These are phyloP conservation scores for Hypoxylon sp. DNA, from an alignment of 2,329 filamentous ascomycete species.

Conservation along the genomic window DNA sequence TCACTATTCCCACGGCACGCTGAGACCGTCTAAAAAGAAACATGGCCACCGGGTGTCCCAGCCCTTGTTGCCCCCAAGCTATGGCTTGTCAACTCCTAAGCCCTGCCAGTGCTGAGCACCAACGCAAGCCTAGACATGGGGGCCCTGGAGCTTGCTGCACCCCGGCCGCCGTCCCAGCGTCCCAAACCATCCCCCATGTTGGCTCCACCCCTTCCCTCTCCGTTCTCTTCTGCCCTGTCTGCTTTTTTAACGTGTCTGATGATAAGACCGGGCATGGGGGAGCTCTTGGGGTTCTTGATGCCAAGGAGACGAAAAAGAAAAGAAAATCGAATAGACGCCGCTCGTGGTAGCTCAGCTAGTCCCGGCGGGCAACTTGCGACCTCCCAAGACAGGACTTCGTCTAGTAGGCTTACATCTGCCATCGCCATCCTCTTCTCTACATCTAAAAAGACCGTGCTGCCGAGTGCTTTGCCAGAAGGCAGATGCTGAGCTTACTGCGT, in stretches of 20 bases:
- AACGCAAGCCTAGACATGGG: constrained; percentile 42
- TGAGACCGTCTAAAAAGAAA: constrained; percentile 38
- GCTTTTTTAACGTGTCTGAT: constrained; percentile 38
- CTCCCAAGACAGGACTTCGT: constrained; percentile 24
- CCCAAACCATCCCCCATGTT: constrained; percentile 43
- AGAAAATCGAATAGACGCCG: constrained; percentile 34
- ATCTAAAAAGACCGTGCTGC: constrained; percentile 23
- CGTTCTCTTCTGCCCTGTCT: constrained; percentile 30
- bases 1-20: constrained; percentile 26
- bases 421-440: constrained; percentile 26
- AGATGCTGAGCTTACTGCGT: constrained; percentile 37
- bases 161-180: constrained; percentile 44
- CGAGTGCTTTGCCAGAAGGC: constrained; percentile 27
- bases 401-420: constrained; percentile 31
- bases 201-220: constrained; percentile 41
- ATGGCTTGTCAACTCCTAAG: constrained; percentile 43
- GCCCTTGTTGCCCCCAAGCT: constrained; percentile 36
- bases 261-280: constrained; percentile 43
- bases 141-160: constrained; percentile 43
- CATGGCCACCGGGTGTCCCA: constrained; percentile 36
- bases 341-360: constrained; percentile 24
- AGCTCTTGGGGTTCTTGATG: constrained; percentile 34
- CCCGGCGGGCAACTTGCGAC: constrained; percentile 12
- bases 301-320: constrained; percentile 36
- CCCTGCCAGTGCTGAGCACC: constrained; percentile 44